Conservation (phyloP, 257 asterid genomes). For the Penstemon barbatus region DNA sequence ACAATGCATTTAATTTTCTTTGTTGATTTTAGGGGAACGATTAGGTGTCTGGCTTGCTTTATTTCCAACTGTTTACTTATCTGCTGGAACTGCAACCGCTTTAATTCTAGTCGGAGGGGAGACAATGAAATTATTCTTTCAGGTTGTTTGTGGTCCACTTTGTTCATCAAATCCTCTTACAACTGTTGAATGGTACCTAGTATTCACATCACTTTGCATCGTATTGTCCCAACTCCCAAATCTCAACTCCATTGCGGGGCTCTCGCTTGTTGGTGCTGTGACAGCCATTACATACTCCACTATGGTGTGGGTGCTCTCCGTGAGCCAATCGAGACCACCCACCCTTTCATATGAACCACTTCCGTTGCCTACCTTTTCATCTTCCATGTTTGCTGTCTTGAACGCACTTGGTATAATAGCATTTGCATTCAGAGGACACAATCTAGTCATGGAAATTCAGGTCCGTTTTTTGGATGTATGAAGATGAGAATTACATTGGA, state of each 20-base stretch:
- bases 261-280: slow-evolving; percentile 92
- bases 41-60: slow-evolving; percentile 98
- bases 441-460: slow-evolving; percentile 92
- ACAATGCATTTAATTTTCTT: not conserved
- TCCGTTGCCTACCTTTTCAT: slow-evolving; percentile 58
- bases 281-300: slow-evolving; percentile 91
- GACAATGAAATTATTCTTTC: slow-evolving; percentile 97
- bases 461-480: slow-evolving; percentile 16
- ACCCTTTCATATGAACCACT: slow-evolving; percentile 69
- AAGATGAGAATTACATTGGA: not conserved
- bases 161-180: slow-evolving; percentile 93
- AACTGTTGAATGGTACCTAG: slow-evolving; percentile 96
- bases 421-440: slow-evolving; percentile 94
- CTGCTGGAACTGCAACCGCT: slow-evolving; percentile 98
- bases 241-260: slow-evolving; percentile 96
- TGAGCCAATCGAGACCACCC: slow-evolving; percentile 84
- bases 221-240: slow-evolving; percentile 95
- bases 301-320: slow-evolving; percentile 98
- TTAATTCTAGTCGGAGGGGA: slow-evolving; percentile 94
- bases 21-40: slow-evolving; percentile 62
- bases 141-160: slow-evolving; percentile 82
- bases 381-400: slow-evolving; percentile 65
- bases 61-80: slow-evolving; percentile 92
- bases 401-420: slow-evolving; percentile 96
- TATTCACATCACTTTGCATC: slow-evolving; percentile 92